Evolutionary conservation across 2,329 filamentous ascomycete genomes (phyloP), one percentile per base, ranked within the genome.

Genomic region (Penicillium digitatum): DNA sequence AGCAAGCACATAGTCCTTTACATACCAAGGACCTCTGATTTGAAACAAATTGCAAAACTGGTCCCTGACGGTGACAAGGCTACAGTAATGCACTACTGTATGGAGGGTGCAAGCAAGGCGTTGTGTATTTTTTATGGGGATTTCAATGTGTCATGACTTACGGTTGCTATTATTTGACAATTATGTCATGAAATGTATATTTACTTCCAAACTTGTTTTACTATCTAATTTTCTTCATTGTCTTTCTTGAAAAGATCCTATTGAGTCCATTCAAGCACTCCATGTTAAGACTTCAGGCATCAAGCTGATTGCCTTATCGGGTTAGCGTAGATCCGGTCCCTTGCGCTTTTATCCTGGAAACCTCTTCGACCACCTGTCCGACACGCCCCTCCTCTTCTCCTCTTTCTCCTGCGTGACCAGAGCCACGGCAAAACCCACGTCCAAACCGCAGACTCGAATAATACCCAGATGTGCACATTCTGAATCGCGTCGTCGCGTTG

Each of bases 51-150:
- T 58, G 88, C 89, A 4, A 79, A 75, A 2, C 74, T 75, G 11
- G 74, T 76, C 2, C 67, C 74, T 3, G 71, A 75, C 5, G 76
- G 72, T 2, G 68, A 77, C 53, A 88, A 87, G 74, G 78, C 90
- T 18, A 84, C 87, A 42, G 86, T 93, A 26, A 84, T 89, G 46
- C 94, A 99, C 76, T 97, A 97, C 70, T 96, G 92, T 69, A 89
- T 95, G 77, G 81, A 88, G 64, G 90, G 91, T 12, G 89, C 89
- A 7, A 96, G 92, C 72, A 96, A 96, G 74, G 83, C 82, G 22
- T 69, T 86, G 27, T 85, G 82, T 71, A 78, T 81, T 22, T 86
- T 80, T 62, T 81, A 82, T 62, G 83, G 83, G 5, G 73, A 76
- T 11, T 83, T 82, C 51, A 66, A 77, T 40, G 70, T 78, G 44